Evolutionary conservation across 371 early-diverging fungal genomes (phyloP), one percentile per base, ranked within the genome.

Genomic region (Saksenaea oblongispora): DNA sequence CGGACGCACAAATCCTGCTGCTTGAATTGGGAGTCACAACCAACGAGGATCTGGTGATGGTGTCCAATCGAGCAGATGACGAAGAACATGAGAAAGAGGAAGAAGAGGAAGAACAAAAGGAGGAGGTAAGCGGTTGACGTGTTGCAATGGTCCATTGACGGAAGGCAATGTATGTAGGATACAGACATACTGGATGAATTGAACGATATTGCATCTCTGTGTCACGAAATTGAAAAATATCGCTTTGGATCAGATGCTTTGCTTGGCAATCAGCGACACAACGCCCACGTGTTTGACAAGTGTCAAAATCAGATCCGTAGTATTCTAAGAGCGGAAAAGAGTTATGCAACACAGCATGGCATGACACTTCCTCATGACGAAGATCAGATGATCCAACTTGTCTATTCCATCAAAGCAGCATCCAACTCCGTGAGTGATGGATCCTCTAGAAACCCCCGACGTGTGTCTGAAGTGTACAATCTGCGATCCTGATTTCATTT

Each of bases 371-470:
- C 65, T 3, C 67, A 62, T 22, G 79, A 79, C 26, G 82, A 82
- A 41, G 82, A 82, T 56, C 79, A 82, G 55, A 82, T 82, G 82
- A 79, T 82, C n/a, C 83, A 82, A 44, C 59, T 82, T 10, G 79
- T 79, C 0, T 79, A 79, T 63, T 75, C 79, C 0, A 56, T 79
- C 18, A 79, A 79, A 42, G 69, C 67, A 28, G 73, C 78, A 0
- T 65, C 77, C 0, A 56, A 34, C n/a, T 57, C 59, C 24, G 41
- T 63, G 14, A 66, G 63, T 3, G 69, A 67, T 53, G 70, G 70
- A 5, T 62, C 56, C 8, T 56, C 31, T 17, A 10, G 66, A n/a
- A 75, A 74, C 26, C 71, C 73, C 22, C 56, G 80, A 66, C 69
- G 80, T 53, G 72, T 80, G 1, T 80, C 80, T 5, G 74, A 80